A percentile compares a stretch with the other conserved stretches of the same genome.
Conservation (phyloP, 129 eudicot species). For the Apium graveolens region DNA sequence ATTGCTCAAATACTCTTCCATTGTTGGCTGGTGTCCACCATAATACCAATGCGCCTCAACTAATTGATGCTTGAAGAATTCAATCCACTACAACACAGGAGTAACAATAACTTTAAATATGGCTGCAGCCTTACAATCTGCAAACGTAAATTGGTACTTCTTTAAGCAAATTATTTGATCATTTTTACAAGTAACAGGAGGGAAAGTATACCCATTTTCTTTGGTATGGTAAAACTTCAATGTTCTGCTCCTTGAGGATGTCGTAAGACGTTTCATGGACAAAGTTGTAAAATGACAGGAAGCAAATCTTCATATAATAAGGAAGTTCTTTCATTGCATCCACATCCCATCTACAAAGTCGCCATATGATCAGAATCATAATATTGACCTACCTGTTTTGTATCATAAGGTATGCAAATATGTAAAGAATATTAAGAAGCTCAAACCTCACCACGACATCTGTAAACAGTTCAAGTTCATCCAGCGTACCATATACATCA, state of each 20-base stretch:
- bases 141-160: neutral
- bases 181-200: neutral
- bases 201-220: conserved; percentile 17
- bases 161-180: neutral
- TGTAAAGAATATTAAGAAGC: neutral
- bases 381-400: neutral
- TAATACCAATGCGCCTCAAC: conserved; percentile 40
- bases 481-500: conserved; percentile 41
- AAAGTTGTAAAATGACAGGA: conserved; percentile 34
- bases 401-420: neutral
- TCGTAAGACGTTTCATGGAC: conserved; percentile 37
- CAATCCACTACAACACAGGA: conserved; percentile 47
- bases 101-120: neutral
- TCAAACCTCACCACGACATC: conserved; percentile 40
- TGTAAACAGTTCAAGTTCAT: conserved; percentile 49
- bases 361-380: neutral
- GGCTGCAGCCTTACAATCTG: neutral
- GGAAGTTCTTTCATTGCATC: conserved; percentile 33
- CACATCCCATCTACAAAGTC: neutral
- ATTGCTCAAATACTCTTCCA: neutral
- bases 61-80: conserved; percentile 39
- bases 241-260: conserved; percentile 31
- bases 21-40: neutral
- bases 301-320: conserved; percentile 48
- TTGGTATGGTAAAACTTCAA: conserved; percentile 27